Evolutionary conservation across 768 basidiomycete genomes (phyloP), one percentile per base, ranked within the genome.

Genomic region (Lactarius evosmus): DNA sequence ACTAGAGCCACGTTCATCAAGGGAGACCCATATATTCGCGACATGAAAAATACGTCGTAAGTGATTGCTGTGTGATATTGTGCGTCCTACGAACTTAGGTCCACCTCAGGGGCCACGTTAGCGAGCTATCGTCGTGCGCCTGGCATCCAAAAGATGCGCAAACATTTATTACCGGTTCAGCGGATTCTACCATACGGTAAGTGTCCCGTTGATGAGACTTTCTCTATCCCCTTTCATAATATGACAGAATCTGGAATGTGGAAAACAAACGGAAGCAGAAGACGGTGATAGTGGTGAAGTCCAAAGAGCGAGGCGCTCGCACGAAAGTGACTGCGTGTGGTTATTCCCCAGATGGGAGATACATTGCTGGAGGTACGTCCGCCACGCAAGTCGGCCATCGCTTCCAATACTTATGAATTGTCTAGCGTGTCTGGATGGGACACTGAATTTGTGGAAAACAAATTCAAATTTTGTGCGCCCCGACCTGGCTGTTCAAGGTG

Each of bases 21-120:
- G 77, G 97, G 97, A 36, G 97, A 99, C 76, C 93, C 91, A 64
- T 99, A 98, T 74, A 91, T 99, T 69, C 89, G 97, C 61, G 97
- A 99, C 76, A 95, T 99, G 92, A 93, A 93, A 75, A 89, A 98
- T 72, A 99, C 97, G n/a, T 83, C 89, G 96, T 96, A 70, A 68
- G 94, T 55, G 9, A 65, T 61, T 17, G 25, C 62, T 32, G 9
- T 65, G 68, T 53, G 57, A 36, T 38, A 25, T 33, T 50, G 29
- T 53, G 9, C 27, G 22, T 30, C 38, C n/a, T 33, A 44, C 38
- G 44, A 19, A 30, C 53, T 55, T 44, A 68, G 46, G 59, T 54
- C 32, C 19, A 27, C 53, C 49, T 25, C 57, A 98, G 95, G 32
- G 97, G 97, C 2, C 97, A 99, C 77, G 95, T 98, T 46, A 87